phyloP scores from a whole-genome alignment of 73 alveolate genomes.

The Paramecium tetraurelia region DNA sequence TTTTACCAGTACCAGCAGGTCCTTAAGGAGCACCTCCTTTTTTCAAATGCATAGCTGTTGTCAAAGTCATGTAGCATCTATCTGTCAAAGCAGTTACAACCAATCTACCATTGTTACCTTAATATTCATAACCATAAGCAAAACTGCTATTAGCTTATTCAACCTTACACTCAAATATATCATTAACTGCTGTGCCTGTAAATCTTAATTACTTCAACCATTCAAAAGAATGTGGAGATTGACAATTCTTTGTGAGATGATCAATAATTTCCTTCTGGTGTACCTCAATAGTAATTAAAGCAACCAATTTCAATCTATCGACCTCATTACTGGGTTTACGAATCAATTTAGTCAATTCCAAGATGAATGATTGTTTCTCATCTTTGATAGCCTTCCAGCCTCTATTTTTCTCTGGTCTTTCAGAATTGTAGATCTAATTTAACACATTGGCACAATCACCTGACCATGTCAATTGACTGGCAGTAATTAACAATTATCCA shows the following conservation, averaged over 20 bases:
- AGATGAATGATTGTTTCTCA: slow-evolving; percentile 50
- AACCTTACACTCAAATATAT: slow-evolving; percentile 78
- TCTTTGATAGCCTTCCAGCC: slow-evolving; percentile 55
- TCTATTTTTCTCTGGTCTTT: slow-evolving; percentile 59
- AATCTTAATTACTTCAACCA: slow-evolving; percentile 95
- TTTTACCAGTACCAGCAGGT: slow-evolving; percentile 99
- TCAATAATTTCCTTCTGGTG: slow-evolving; percentile 95
- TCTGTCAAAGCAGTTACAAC: slow-evolving; percentile 99
- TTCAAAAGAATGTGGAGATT: slow-evolving; percentile 86
- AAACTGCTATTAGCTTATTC: slow-evolving; percentile 94
- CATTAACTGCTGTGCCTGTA: slow-evolving; percentile 68
- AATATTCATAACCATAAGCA: slow-evolving; percentile 98
- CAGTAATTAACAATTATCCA: slow-evolving; percentile 84
- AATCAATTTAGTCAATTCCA: slow-evolving; percentile 64
- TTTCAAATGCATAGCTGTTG: slow-evolving; percentile 98
- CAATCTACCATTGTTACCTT: slow-evolving; percentile 99
- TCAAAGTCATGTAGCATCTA: slow-evolving; percentile 96
- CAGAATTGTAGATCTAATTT: slow-evolving; percentile 43
- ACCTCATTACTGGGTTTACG: slow-evolving; percentile 59
- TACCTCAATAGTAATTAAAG: slow-evolving; percentile 94
- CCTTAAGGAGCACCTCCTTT: slow-evolving; percentile 99
- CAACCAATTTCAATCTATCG: slow-evolving; percentile 85
- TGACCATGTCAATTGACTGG: slow-evolving; percentile 85
- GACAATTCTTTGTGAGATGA: slow-evolving; percentile 55
- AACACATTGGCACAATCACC: slow-evolving; percentile 50